These are phyloP conservation scores for Sporothrix globosa DNA, from an alignment of 2,329 filamentous ascomycete species.

Conservation along the genomic window DNA sequence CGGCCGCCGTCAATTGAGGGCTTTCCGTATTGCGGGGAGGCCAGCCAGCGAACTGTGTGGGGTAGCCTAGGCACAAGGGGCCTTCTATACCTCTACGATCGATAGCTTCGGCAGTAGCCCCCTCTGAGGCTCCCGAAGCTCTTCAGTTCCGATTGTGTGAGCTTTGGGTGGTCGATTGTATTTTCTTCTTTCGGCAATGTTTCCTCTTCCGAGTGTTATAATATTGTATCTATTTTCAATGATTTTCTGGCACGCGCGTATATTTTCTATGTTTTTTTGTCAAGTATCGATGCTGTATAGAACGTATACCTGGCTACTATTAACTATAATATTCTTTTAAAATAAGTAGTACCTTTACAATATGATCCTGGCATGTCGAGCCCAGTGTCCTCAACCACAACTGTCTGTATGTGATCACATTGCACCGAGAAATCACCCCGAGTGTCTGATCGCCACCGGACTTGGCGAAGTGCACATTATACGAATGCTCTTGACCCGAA, in stretches of 20 bases:
- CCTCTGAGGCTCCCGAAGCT: conserved; percentile 16
- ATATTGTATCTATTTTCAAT: neutral
- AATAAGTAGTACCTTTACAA: too few species aligned
- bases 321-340: too few species aligned
- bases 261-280: neutral
- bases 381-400: neutral
- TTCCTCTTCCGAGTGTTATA: neutral
- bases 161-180: neutral
- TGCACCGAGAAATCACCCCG: too few species aligned
- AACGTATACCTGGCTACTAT: too few species aligned
- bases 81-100: neutral
- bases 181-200: conserved; percentile 7
- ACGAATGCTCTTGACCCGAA: too few species aligned
- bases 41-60: neutral
- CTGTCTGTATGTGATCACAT: neutral
- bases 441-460: neutral
- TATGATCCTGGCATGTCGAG: too few species aligned
- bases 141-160: neutral
- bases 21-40: conserved; percentile 20
- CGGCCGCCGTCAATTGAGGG: conserved; percentile 1
- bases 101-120: conserved; percentile 9
- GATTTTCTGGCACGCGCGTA: too few species aligned
- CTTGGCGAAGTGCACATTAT: neutral
- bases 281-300: too few species aligned
- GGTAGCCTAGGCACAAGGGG: conserved; percentile 12